Conservation (phyloP, 2,329 filamentous ascomycete genomes). For the Clarireedia paspali region DNA sequence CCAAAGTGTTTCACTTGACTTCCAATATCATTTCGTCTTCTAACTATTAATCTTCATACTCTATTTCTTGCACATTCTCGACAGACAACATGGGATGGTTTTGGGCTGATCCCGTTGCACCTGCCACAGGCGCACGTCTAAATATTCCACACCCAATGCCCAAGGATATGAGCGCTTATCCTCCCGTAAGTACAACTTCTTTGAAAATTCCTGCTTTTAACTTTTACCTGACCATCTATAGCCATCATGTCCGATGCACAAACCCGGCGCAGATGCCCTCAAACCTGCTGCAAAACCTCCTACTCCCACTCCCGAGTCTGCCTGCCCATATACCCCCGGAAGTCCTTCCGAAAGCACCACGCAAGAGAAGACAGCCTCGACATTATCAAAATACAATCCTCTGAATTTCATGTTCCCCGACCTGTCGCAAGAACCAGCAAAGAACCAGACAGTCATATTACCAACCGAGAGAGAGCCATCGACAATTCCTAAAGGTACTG, state of each 20-base stretch:
- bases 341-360: constrained; percentile 14
- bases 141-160: constrained; percentile 19
- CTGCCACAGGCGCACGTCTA: constrained; percentile 18
- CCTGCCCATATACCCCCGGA: constrained; percentile 29
- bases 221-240: constrained; percentile 26
- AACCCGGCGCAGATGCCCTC: constrained; percentile 30
- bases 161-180: constrained; percentile 15
- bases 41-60: not conserved
- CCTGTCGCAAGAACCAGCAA: constrained; percentile 71
- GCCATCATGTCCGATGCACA: constrained; percentile 66
- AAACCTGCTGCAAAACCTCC: constrained; percentile 21
- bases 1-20: not conserved
- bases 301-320: constrained; percentile 25
- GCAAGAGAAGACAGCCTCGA: constrained; percentile 33
- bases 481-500: constrained; percentile 82
- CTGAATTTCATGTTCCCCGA: constrained; percentile 95
- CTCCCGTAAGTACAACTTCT: constrained; percentile 21
- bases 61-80: not conserved
- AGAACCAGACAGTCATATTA: constrained; percentile 64
- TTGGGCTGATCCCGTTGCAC: constrained; percentile 23
- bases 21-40: not conserved
- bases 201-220: constrained; percentile 10
- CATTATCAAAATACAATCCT: constrained; percentile 61
- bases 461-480: constrained; percentile 77
- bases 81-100: constrained; percentile 27